Conservation (phyloP, 2,329 filamentous ascomycete species). For the Talaromyces sp. region DNA sequence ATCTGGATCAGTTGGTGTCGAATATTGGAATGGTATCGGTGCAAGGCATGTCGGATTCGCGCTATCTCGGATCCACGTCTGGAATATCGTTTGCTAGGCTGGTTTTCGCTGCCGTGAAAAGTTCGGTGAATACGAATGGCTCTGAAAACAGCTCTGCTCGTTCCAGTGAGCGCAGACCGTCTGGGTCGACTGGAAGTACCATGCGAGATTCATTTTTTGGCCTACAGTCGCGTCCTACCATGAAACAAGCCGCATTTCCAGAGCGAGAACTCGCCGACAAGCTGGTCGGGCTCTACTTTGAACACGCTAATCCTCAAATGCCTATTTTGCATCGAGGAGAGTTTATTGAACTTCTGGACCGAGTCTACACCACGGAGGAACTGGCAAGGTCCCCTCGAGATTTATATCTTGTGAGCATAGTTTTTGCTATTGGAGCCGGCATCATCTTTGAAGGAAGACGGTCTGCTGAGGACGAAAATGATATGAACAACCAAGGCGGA, state of each 20-base stretch:
- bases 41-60: conserved; percentile 70
- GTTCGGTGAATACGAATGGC: conserved; percentile 53
- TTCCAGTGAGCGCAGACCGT: conserved; percentile 52
- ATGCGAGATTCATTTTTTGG: conserved; percentile 97
- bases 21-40: conserved; percentile 73
- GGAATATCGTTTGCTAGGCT: conserved; percentile 93
- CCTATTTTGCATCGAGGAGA: conserved; percentile 84
- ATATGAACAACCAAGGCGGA: conserved; percentile 10
- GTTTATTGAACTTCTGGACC: conserved; percentile 83
- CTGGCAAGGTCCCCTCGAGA: conserved; percentile 68
- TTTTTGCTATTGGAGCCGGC: conserved; percentile 90
- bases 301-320: conserved; percentile 94
- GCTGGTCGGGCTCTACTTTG: conserved; percentile 81
- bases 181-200: conserved; percentile 61
- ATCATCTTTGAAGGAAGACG: conserved; percentile 67
- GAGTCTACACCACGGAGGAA: conserved; percentile 66
- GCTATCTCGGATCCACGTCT: conserved; percentile 77
- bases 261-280: conserved; percentile 66
- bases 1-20: conserved; percentile 61
- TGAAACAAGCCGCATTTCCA: conserved; percentile 80
- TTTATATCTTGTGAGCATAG: conserved; percentile 93
- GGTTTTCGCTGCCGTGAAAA: conserved; percentile 89
- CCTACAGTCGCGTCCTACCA: conserved; percentile 83
- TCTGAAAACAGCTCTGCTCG: conserved; percentile 62
- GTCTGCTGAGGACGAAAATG: conserved; percentile 22